These are phyloP conservation scores for Rhizopogon vulgaris DNA, from an alignment of 768 basidiomycete genomes.

Conservation along the genomic window DNA sequence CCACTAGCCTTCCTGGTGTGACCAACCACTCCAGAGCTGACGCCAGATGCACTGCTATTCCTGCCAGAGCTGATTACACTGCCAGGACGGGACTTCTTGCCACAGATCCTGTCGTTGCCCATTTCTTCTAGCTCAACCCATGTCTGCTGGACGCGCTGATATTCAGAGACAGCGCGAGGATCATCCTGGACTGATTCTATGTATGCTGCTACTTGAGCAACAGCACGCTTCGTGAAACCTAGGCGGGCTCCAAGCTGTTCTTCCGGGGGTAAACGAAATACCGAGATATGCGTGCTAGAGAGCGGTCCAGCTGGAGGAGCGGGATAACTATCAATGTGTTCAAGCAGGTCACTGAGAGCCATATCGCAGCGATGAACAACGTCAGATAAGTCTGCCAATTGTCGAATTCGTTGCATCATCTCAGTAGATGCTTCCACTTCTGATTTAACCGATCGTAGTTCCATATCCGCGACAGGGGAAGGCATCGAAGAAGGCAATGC, in stretches of 20 bases:
- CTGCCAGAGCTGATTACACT: conserved; percentile 64
- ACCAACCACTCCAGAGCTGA: conserved; percentile 11
- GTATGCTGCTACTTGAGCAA: conserved; percentile 41
- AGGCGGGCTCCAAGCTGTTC: conserved; percentile 62
- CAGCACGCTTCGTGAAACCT: conserved; percentile 49
- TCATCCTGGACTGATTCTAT: conserved; percentile 48
- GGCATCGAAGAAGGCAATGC: conserved; percentile 39
- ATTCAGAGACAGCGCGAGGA: conserved; percentile 52
- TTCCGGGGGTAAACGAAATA: conserved; percentile 44
- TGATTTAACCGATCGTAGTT: conserved; percentile 51
- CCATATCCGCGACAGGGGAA: conserved; percentile 41
- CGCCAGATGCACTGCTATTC: conserved; percentile 45
- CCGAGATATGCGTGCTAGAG: conserved; percentile 42
- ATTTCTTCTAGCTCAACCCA: conserved; percentile 81
- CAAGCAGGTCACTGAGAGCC: conserved; percentile 78
- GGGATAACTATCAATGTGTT: conserved; percentile 83
- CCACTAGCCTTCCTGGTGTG: conserved; percentile 20
- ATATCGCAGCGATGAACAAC: conserved; percentile 55
- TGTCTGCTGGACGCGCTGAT: conserved; percentile 65
- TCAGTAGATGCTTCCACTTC: conserved; percentile 51
- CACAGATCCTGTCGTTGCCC: conserved; percentile 60
- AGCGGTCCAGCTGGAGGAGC: conserved; percentile 45
- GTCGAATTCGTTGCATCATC: conserved; percentile 45
- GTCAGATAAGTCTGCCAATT: conserved; percentile 48
- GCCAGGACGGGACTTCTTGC: conserved; percentile 56